Evolutionary conservation across 192 early-diverging fungal species (phyloP).

Genomic region (Hyaloraphidium curvatum): DNA sequence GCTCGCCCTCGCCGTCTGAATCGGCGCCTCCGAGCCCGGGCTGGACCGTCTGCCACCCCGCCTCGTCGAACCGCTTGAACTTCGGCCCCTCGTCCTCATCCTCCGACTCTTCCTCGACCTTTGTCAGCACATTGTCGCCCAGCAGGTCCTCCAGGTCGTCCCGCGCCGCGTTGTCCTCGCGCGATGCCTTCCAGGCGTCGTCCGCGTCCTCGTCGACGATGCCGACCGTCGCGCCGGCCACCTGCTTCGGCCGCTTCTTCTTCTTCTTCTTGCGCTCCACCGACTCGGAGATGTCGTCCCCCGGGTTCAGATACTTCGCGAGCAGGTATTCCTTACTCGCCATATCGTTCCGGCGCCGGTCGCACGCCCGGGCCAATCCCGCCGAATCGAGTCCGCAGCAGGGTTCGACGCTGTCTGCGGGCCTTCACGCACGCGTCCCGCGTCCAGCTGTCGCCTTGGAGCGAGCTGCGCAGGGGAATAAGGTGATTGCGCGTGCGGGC

Average conservation of each 20-base stretch:
- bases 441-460: too few relatives aligned
- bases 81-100: not conserved
- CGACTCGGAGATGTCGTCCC: too few relatives aligned
- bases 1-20: not conserved
- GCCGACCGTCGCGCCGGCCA: not conserved
- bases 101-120: not conserved
- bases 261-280: too few relatives aligned
- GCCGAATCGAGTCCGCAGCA: too few relatives aligned
- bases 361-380: too few relatives aligned
- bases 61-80: not conserved
- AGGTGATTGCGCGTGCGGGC: too few relatives aligned
- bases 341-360: too few relatives aligned
- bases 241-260: not conserved
- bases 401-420: too few relatives aligned
- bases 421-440: too few relatives aligned
- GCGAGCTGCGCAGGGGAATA: too few relatives aligned
- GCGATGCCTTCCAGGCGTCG: not conserved
- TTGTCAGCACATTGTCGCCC: not conserved
- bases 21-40: not conserved
- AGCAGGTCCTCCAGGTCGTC: not conserved
- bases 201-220: slow-evolving; percentile 3
- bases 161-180: not conserved
- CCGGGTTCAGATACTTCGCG: too few relatives aligned
- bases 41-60: not conserved
- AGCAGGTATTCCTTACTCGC: too few relatives aligned